Conservation (phyloP, 768 basidiomycete genomes). For the Cytidiella melzeri region DNA sequence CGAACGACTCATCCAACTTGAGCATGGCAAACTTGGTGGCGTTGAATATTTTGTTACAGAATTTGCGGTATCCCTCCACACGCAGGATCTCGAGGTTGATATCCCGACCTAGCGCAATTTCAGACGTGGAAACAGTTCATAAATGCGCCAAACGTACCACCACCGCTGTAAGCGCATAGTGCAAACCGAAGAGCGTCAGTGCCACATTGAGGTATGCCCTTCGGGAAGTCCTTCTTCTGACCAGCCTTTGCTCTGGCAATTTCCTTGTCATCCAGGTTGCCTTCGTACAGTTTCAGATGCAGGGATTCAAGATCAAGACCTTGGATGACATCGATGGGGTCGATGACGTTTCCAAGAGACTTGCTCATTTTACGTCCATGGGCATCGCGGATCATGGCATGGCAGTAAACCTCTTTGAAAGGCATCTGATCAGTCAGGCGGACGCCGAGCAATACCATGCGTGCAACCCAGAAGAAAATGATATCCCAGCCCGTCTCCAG, state of each 20-base stretch:
- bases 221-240: constrained; percentile 99
- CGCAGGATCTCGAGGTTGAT: constrained; percentile 95
- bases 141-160: constrained; percentile 43
- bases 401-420: constrained; percentile 93
- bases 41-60: constrained; percentile 99
- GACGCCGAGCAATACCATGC: constrained; percentile 93
- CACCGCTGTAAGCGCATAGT: constrained; percentile 88
- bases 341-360: constrained; percentile 95
- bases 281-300: constrained; percentile 80
- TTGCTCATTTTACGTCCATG: constrained; percentile 99
- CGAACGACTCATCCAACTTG: constrained; percentile 82
- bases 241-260: constrained; percentile 85
- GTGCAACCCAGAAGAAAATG: constrained; percentile 99
- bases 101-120: constrained; percentile 63
- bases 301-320: constrained; percentile 75
- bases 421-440: constrained; percentile 87
- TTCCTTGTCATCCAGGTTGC: constrained; percentile 92
- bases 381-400: constrained; percentile 98
- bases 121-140: background rate
- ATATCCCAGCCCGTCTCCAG: constrained; percentile 99
- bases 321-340: constrained; percentile 91
- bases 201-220: constrained; percentile 98
- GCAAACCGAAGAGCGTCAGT: constrained; percentile 96
- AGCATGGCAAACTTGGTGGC: constrained; percentile 99
- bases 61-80: constrained; percentile 97